These are phyloP conservation scores for Aspergillus sojae DNA, from an alignment of 2,329 filamentous ascomycete species.

Conservation along the genomic window DNA sequence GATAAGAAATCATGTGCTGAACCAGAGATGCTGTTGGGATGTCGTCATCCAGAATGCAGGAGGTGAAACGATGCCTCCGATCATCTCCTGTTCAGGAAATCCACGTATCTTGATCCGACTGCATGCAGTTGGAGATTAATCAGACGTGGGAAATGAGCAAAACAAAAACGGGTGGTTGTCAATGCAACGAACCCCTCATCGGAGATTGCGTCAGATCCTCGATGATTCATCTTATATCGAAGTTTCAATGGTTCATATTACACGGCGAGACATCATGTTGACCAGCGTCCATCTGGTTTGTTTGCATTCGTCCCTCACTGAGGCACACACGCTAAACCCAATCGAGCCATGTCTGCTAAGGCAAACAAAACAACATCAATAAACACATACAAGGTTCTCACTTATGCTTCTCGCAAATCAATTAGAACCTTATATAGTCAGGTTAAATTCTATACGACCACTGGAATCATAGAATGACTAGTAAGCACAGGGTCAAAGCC, in stretches of 20 bases:
- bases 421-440: background rate
- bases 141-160: no score
- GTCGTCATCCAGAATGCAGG: constrained; percentile 18
- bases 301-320: background rate
- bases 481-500: background rate
- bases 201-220: background rate
- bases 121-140: constrained; percentile 8
- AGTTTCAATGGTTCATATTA: background rate
- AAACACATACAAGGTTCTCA: background rate
- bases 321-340: background rate
- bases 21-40: constrained; percentile 1
- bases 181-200: background rate
- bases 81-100: constrained; percentile 18
- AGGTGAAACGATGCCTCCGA: constrained; percentile 8
- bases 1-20: background rate
- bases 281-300: background rate
- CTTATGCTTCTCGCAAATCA: background rate
- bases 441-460: no score
- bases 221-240: background rate
- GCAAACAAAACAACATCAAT: background rate
- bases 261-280: background rate
- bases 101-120: background rate
- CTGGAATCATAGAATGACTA: no score
- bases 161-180: background rate
- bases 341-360: background rate